Conservation (phyloP, 2,329 filamentous ascomycete species). For the Aschersonia sp. region DNA sequence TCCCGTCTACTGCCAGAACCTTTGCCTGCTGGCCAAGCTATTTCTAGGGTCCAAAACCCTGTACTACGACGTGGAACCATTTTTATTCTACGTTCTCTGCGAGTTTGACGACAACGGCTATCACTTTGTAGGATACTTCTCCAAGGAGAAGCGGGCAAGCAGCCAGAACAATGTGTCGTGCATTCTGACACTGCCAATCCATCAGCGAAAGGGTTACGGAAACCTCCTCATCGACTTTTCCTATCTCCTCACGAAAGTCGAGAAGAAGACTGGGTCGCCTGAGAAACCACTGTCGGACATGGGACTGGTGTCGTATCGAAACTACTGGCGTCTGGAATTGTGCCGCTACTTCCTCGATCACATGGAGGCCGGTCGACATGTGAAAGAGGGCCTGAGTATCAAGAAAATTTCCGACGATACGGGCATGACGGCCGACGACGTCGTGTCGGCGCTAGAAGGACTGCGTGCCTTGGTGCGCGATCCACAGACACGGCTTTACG, state of each 20-base stretch:
- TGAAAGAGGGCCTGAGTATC: slow-evolving; percentile 40
- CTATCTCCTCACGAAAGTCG: slow-evolving; percentile 84
- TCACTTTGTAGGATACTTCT: slow-evolving; percentile 98
- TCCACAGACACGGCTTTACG: slow-evolving; percentile 77
- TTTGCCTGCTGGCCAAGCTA: slow-evolving; percentile 88
- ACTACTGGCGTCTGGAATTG: slow-evolving; percentile 87
- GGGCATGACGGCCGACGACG: slow-evolving; percentile 91
- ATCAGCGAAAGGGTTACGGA: slow-evolving; percentile 93
- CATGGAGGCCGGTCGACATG: slow-evolving; percentile 14
- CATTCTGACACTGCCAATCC: slow-evolving; percentile 89
- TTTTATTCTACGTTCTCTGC: slow-evolving; percentile 93
- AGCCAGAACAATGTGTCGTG: slow-evolving; percentile 97
- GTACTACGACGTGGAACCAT: slow-evolving; percentile 96
- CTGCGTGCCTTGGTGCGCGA: slow-evolving; percentile 81
- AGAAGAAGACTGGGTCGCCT: slow-evolving; percentile 86
- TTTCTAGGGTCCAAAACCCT: slow-evolving; percentile 98
- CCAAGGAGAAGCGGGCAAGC: slow-evolving; percentile 90
- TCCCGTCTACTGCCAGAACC: slow-evolving; percentile 95
- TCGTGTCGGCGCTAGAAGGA: slow-evolving; percentile 84
- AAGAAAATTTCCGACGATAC: slow-evolving; percentile 71
- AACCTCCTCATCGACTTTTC: slow-evolving; percentile 97
- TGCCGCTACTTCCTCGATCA: slow-evolving; percentile 64
- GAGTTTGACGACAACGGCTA: slow-evolving; percentile 86
- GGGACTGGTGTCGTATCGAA: slow-evolving; percentile 92
- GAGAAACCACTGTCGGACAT: slow-evolving; percentile 97